These are phyloP conservation scores for Coniella vitis DNA, from an alignment of 2,329 filamentous ascomycete genomes.

Conservation along the genomic window DNA sequence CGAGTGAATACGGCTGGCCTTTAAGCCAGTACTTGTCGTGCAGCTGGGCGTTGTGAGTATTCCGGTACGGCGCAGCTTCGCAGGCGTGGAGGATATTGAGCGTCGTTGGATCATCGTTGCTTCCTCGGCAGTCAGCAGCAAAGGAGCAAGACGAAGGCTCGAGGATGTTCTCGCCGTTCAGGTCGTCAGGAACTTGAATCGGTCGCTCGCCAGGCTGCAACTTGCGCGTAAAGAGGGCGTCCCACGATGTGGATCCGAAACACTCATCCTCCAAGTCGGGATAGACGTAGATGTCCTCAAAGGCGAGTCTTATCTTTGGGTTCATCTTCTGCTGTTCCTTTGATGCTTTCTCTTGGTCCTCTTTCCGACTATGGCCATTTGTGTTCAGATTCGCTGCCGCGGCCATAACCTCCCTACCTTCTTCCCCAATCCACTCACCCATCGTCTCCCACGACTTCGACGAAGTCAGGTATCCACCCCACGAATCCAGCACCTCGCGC, in stretches of 20 bases:
- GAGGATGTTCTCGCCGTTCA: not conserved
- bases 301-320: no score
- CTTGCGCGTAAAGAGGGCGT: slow-evolving; percentile 52
- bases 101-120: slow-evolving; percentile 31
- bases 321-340: no score
- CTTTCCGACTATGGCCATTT: no score
- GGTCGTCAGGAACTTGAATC: slow-evolving; percentile 26
- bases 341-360: no score
- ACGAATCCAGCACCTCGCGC: not conserved
- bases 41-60: slow-evolving; percentile 35
- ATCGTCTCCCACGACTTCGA: not conserved
- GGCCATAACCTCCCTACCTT: not conserved
- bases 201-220: slow-evolving; percentile 43
- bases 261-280: slow-evolving; percentile 35
- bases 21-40: slow-evolving; percentile 55
- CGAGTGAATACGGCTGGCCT: slow-evolving; percentile 48
- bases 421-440: not conserved
- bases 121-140: no score
- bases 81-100: slow-evolving; percentile 49
- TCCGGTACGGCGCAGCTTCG: slow-evolving; percentile 45
- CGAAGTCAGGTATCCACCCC: not conserved
- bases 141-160: no score
- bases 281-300: not conserved
- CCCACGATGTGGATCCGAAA: slow-evolving; percentile 51
- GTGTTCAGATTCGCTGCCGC: not conserved